phyloP scores from a whole-genome alignment of 2,329 filamentous ascomycete genomes.

The Microascus cirrosus region DNA sequence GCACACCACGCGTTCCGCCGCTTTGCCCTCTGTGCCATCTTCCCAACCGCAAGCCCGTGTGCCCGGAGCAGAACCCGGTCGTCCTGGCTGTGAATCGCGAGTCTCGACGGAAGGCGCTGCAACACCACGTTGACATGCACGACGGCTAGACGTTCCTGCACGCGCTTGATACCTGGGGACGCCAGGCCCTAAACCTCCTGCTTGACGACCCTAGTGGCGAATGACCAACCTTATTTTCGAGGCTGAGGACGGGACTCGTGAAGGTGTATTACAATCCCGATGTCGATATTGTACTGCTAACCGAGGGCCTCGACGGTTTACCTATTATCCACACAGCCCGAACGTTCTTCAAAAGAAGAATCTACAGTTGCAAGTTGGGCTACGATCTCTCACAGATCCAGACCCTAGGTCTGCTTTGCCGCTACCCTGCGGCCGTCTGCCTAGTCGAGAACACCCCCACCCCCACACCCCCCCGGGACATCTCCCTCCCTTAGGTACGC shows the following conservation, averaged over 20 bases:
- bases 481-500: too few relatives aligned
- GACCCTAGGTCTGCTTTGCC: too few relatives aligned
- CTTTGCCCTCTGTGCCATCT: neutral
- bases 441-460: too few relatives aligned
- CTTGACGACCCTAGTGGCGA: neutral
- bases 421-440: too few relatives aligned
- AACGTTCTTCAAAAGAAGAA: neutral
- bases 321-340: neutral
- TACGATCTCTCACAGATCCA: neutral
- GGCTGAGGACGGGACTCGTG: neutral
- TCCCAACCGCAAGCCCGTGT: neutral
- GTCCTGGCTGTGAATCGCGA: neutral
- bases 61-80: neutral
- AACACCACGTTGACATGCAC: neutral
- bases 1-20: too few relatives aligned
- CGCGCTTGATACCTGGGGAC: neutral
- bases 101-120: neutral
- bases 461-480: too few relatives aligned
- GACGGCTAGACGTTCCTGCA: neutral
- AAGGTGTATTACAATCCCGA: neutral
- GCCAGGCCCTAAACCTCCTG: neutral
- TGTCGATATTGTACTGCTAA: neutral
- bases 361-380: neutral
- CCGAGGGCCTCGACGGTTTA: neutral
- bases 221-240: neutral